Base-by-base conservation (phyloP, 129 eudicot genomes). In the Centrapalus pauciflorus region DNA sequence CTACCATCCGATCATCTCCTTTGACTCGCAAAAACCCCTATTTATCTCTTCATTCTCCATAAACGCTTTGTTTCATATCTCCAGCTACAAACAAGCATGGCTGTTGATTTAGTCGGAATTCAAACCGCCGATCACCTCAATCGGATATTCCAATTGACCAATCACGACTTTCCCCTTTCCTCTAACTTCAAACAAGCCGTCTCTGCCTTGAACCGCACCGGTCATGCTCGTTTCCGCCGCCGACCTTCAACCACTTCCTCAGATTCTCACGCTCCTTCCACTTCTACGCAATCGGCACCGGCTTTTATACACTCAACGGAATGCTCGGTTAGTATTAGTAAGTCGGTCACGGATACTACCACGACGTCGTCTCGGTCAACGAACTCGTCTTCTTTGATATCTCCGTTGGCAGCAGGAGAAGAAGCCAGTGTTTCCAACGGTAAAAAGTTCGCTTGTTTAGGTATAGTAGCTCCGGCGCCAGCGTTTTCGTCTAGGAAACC, bases 361-460 rank as follows among this genome's bases (percentile, higher is more conserved):
- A 62, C 78, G 24, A 77, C 89, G 34, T 46, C 76, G 11, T 80
- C 85, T 9, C 64, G 88, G 46, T 81, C 87, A 25, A 80, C 85
- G 20, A 89, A 74, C 67, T 81, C 97, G 20, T 86, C 95, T 7
- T 83, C 85, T 12, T 77, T 80, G 67, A 25, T 79, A 65, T 82
- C 87, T 7, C 73, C 84, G 57, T 76, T 80, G 20, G 45, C 80
- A 14, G 81, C 81, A 20, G 90, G 77, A 48, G 84, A 80, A 32
- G 84, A 81, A 57, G 84, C 73, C 7, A 89, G 86, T 49, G 95
- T 89, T 35, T 84, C 94, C 0, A 81, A 85, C 37, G 94, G 94
- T 2, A 89, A 83, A 73, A 73, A 52, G 19, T 73, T 69, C 14
- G 40, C 59, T 14, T 66, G 64, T 37, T 34, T 74, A 32, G 69